Base-by-base conservation (phyloP, 768 basidiomycete species). In the Aureoboletus auriporus region DNA sequence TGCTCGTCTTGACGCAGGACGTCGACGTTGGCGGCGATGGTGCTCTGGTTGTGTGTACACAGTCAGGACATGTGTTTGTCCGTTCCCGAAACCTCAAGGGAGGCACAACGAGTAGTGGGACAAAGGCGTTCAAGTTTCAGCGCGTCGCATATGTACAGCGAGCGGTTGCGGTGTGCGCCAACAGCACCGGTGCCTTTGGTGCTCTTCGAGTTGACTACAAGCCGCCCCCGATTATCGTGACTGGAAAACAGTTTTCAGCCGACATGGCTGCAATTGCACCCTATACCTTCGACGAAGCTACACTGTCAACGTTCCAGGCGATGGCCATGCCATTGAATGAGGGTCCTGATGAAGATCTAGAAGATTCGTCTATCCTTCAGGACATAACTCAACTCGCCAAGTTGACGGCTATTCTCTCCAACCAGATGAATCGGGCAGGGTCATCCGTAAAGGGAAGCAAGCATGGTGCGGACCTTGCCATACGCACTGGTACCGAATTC, bases 31-130 rank as follows among this genome's bases (percentile, higher is more conserved):
- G 92, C 16, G 73, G 83, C 1, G 93, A 96, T 54, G 91, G 93
- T 5, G 80, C 86, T 13, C 79, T 96, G 60, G 85, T 96, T 61
- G 77, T 98, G 39, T 96, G 91, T 69, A 98, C 95, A 2, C 83
- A 88, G 53, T 94, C 95, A 5, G 95, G 95, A 0, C 93, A 97
- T 58, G 93, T 95, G 29, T 97, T 87, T 61, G 76, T 94, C 20
- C 86, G 93, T 20, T 75, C 82, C 16, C 79, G 91, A 26, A 80
- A 70, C 49, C 51, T 52, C 46, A 68, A 60, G 54, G 54, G 47
- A 6, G 20, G 20, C 20, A 23, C 20, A 4, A 23, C 20, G 20
- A 48, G 58, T 23, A 54, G 37, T 39, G 66, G 52, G 36, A 53
- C 49, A 6, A 86, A 85, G 61, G 62, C 78, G 1, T 78, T 79